phyloP scores from a whole-genome alignment of 768 basidiomycete genomes.

The Tylopilus cervinicoccineus region DNA sequence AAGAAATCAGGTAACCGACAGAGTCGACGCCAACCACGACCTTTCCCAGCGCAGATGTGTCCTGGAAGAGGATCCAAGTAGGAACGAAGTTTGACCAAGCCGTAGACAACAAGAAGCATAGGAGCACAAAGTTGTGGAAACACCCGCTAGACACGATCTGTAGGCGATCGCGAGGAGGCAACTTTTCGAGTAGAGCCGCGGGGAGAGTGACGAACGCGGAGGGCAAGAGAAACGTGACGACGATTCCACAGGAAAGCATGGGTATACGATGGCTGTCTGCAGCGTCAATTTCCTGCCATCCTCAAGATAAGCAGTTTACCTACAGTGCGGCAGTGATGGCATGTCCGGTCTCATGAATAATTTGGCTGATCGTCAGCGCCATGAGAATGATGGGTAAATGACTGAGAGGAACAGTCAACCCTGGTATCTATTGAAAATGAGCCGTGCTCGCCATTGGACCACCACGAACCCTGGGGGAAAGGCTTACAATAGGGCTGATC shows the following conservation, averaged over 20 bases:
- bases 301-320: slow-evolving; percentile 22
- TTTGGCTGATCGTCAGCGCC: slow-evolving; percentile 59
- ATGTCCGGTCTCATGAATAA: slow-evolving; percentile 81
- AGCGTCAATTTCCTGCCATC: neutral
- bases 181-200: slow-evolving; percentile 32
- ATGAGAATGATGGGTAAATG: slow-evolving; percentile 65
- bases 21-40: slow-evolving; percentile 51
- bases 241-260: slow-evolving; percentile 56
- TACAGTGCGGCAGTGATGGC: slow-evolving; percentile 73
- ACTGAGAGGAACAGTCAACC: slow-evolving; percentile 71
- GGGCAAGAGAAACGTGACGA: slow-evolving; percentile 61
- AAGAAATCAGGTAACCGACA: slow-evolving; percentile 36
- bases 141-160: slow-evolving; percentile 71
- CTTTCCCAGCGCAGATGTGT: slow-evolving; percentile 48
- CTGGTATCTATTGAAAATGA: slow-evolving; percentile 59
- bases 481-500: slow-evolving; percentile 32
- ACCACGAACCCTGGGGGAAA: neutral
- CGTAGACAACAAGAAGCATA: slow-evolving; percentile 40
- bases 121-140: slow-evolving; percentile 71
- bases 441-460: neutral
- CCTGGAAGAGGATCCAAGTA: slow-evolving; percentile 43
- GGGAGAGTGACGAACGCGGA: slow-evolving; percentile 73
- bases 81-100: slow-evolving; percentile 29
- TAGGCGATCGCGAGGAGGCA: slow-evolving; percentile 42
- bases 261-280: slow-evolving; percentile 57